Conservation (phyloP, 169 alveolate species). For the Cryptosporidium meleagridis region DNA sequence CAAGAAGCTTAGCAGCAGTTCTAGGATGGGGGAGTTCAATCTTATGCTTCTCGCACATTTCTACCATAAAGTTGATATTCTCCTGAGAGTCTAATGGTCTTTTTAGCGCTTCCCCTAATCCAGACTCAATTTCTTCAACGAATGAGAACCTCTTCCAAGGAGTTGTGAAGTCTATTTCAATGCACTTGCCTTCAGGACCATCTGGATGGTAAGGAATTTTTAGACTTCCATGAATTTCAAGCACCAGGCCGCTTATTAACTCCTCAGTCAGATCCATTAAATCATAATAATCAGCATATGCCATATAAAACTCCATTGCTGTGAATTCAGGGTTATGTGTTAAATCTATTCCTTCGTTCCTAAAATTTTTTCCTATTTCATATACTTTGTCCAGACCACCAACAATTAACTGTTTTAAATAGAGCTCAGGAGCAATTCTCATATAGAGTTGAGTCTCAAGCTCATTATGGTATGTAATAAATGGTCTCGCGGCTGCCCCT, state of each 20-base stretch:
- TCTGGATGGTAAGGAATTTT: constrained; percentile 95
- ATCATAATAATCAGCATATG: constrained; percentile 96
- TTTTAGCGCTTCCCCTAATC: constrained; percentile 82
- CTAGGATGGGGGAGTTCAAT: constrained; percentile 88
- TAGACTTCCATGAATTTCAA: constrained; percentile 92
- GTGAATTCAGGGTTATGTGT: constrained; percentile 99
- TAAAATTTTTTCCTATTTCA: constrained; percentile 98
- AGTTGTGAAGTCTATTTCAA: constrained; percentile 96
- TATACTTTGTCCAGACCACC: constrained; percentile 98
- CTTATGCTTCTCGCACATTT: constrained; percentile 83
- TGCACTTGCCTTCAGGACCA: constrained; percentile 91
- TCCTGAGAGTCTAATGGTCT: constrained; percentile 83
- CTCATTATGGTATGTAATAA: constrained; percentile 97
- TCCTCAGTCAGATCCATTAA: constrained; percentile 97
- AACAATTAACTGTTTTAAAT: constrained; percentile 95
- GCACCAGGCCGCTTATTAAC: constrained; percentile 88
- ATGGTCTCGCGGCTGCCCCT: constrained; percentile 98
- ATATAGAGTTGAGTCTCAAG: constrained; percentile 94
- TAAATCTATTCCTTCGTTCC: constrained; percentile 98
- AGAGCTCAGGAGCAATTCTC: constrained; percentile 99
- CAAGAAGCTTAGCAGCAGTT: constrained; percentile 91
- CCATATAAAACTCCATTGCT: constrained; percentile 97
- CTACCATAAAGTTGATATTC: constrained; percentile 83
- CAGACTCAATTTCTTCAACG: constrained; percentile 87
- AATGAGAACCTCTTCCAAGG: constrained; percentile 95